These are phyloP conservation scores for Diaporthe sp. DNA, from an alignment of 2,329 filamentous ascomycete species.

Conservation along the genomic window DNA sequence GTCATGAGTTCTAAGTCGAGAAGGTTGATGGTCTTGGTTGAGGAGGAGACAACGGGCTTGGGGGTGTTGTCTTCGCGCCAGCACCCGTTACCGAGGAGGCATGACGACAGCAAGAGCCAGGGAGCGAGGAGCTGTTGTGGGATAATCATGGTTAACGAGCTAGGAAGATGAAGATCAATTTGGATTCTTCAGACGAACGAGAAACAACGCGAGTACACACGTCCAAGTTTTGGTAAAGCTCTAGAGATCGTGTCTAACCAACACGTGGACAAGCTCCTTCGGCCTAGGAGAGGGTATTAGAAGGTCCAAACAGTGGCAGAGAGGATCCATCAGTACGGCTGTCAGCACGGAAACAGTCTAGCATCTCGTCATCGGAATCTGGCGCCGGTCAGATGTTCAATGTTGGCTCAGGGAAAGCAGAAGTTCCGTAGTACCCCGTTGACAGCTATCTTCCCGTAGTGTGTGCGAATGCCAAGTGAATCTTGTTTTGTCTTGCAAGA, in stretches of 20 bases:
- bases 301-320: no score
- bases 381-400: no score
- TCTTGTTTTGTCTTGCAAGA: not conserved
- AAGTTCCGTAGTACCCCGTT: not conserved
- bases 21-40: not conserved
- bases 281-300: no score
- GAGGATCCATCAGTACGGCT: not conserved
- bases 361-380: no score
- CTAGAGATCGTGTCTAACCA: not conserved
- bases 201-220: not conserved
- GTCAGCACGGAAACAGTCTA: not conserved
- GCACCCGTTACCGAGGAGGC: not conserved
- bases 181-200: not conserved
- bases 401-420: not conserved
- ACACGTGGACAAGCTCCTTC: not conserved
- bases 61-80: not conserved
- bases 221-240: not conserved
- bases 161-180: not conserved
- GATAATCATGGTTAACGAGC: not conserved
- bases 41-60: not conserved
- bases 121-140: not conserved
- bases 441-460: not conserved
- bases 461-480: not conserved
- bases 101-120: not conserved
- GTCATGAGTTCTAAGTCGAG: not conserved